Evolutionary conservation across 1,284 basidiomycete genomes (phyloP).

Genomic region (Cutaneotrichosporon curvatum): DNA sequence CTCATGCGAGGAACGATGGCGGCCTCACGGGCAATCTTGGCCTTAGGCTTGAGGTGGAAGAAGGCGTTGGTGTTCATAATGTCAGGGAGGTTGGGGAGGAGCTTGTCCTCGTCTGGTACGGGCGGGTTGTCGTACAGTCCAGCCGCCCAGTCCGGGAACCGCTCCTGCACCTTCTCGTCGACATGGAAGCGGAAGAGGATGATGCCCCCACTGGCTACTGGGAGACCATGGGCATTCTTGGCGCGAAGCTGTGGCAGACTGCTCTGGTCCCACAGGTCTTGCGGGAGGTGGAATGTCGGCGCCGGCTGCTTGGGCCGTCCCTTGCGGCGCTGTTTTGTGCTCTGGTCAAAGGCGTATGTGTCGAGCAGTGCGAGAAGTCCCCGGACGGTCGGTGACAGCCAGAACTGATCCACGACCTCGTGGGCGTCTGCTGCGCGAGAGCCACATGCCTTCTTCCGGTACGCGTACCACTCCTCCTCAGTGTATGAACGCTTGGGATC

Average conservation of each 20-base stretch:
- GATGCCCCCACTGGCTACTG: slow-evolving; percentile 29
- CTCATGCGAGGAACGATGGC: slow-evolving; percentile 13
- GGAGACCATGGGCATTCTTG: slow-evolving; percentile 34
- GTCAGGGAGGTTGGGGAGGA: slow-evolving; percentile 25
- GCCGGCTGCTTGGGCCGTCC: slow-evolving; percentile 40
- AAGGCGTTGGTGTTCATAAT: slow-evolving; percentile 29
- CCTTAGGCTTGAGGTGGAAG: slow-evolving; percentile 20
- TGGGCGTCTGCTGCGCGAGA: slow-evolving; percentile 29
- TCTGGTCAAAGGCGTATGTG: slow-evolving; percentile 29
- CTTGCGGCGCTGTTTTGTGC: slow-evolving; percentile 26
- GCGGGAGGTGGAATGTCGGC: slow-evolving; percentile 41
- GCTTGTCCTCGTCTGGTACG: slow-evolving; percentile 30
- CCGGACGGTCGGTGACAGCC: slow-evolving; percentile 32
- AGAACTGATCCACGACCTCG: slow-evolving; percentile 41
- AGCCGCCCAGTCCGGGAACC: slow-evolving; percentile 38
- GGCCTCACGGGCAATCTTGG: slow-evolving; percentile 20
- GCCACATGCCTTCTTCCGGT: slow-evolving; percentile 30
- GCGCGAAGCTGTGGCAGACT: slow-evolving; percentile 29
- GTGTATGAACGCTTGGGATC: slow-evolving; percentile 37
- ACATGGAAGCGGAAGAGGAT: slow-evolving; percentile 43
- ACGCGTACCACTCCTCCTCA: slow-evolving; percentile 39
- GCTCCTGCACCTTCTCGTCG: slow-evolving; percentile 30
- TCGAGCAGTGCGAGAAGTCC: slow-evolving; percentile 33
- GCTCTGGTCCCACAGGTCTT: slow-evolving; percentile 33
- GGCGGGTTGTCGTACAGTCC: slow-evolving; percentile 43